A percentile compares a stretch with the other conserved stretches of the same genome.
These are phyloP conservation scores for Moesziomyces antarcticus DNA, from an alignment of 1,284 basidiomycete species.

Conservation along the genomic window DNA sequence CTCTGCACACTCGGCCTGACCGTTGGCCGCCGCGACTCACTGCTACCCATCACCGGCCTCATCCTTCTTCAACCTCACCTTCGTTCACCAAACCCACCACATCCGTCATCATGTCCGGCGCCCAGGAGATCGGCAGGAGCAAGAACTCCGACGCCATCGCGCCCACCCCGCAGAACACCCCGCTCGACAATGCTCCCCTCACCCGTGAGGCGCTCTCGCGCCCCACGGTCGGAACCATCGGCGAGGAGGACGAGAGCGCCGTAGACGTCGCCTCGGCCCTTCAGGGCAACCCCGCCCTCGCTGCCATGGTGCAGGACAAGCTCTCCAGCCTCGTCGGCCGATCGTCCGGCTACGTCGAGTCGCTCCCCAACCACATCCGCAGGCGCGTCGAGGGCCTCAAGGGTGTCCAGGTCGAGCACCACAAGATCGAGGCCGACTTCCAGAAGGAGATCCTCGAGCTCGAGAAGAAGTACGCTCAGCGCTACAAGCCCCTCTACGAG, in stretches of 20 bases:
- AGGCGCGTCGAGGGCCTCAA: constrained; percentile 90
- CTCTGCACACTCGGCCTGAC: not conserved
- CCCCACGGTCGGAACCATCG: constrained; percentile 70
- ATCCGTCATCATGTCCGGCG: constrained; percentile 39
- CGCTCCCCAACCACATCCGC: constrained; percentile 83
- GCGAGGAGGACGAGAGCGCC: constrained; percentile 63
- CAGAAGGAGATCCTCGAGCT: constrained; percentile 95
- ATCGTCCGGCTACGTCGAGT: constrained; percentile 87
- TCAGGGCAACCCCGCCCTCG: constrained; percentile 66
- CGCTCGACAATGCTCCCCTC: constrained; percentile 77
- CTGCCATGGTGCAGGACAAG: constrained; percentile 68
- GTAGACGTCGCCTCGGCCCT: constrained; percentile 53
- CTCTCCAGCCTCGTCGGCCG: constrained; percentile 79
- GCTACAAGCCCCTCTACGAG: constrained; percentile 87
- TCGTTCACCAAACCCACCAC: not conserved
- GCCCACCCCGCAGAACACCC: constrained; percentile 84
- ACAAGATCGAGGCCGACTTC: constrained; percentile 92
- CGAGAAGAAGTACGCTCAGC: constrained; percentile 94
- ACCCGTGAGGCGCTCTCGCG: constrained; percentile 75
- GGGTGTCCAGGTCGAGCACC: constrained; percentile 92
- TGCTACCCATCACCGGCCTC: constrained; percentile 1
- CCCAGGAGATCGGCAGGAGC: constrained; percentile 54
- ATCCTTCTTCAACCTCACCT: not conserved
- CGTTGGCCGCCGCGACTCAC: constrained; percentile 2
- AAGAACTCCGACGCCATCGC: constrained; percentile 70